Conservation (phyloP, 495 filamentous ascomycete genomes). For the Aspergillus carlsbadensis region DNA sequence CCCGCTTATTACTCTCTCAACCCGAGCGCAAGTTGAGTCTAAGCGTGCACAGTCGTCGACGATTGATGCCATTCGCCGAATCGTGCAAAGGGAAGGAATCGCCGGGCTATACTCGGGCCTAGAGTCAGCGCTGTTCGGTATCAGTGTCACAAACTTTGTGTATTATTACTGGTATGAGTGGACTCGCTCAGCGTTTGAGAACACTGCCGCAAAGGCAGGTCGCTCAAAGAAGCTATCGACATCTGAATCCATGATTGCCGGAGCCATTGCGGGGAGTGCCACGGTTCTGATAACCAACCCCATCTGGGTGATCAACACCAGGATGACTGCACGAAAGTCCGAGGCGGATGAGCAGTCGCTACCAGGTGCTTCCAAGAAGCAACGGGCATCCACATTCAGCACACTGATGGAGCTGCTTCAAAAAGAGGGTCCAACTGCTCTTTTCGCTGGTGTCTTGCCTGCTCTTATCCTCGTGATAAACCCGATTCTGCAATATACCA, state of each 20-base stretch:
- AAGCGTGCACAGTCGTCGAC: slow-evolving; percentile 83
- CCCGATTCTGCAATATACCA: slow-evolving; percentile 96
- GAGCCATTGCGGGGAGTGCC: slow-evolving; percentile 89
- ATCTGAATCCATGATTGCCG: slow-evolving; percentile 87
- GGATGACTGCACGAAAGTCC: slow-evolving; percentile 87
- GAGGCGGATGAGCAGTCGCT: slow-evolving; percentile 52
- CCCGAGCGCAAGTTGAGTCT: slow-evolving; percentile 95
- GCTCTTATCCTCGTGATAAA: slow-evolving; percentile 94
- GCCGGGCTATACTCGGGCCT: slow-evolving; percentile 84
- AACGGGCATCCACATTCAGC: slow-evolving; percentile 68
- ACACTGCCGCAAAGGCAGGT: slow-evolving; percentile 71
- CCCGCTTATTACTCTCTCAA: slow-evolving; percentile 95
- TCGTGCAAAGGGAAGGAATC: slow-evolving; percentile 87
- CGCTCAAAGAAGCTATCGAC: slow-evolving; percentile 85
- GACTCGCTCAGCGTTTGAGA: slow-evolving; percentile 86
- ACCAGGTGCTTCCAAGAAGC: slow-evolving; percentile 46
- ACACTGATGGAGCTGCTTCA: slow-evolving; percentile 74
- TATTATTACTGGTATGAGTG: slow-evolving; percentile 99
- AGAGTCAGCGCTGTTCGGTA: slow-evolving; percentile 91
- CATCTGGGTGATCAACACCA: slow-evolving; percentile 98
- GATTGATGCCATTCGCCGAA: slow-evolving; percentile 76
- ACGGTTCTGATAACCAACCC: slow-evolving; percentile 96
- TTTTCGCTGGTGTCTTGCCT: slow-evolving; percentile 91
- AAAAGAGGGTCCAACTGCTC: slow-evolving; percentile 75
- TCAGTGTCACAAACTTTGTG: slow-evolving; percentile 98